Percentiles rank a stretch among this genome's conserved stretches.
Conservation (phyloP, 2,329 filamentous ascomycete genomes). For the Clarireedia paspali region DNA sequence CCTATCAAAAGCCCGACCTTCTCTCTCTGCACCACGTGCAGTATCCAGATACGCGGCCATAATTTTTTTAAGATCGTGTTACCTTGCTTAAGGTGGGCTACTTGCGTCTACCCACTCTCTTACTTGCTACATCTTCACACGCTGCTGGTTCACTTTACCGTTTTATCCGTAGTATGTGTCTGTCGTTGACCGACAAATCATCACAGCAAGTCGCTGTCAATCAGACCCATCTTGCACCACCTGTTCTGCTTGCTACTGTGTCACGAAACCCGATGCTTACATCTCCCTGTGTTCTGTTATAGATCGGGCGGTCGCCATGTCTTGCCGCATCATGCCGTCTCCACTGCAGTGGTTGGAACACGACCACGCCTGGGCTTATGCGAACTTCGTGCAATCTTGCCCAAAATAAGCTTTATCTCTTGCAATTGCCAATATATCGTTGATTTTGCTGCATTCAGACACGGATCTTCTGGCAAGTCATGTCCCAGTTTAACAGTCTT, state of each 20-base stretch:
- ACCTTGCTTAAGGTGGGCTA: background rate
- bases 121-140: background rate
- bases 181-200: conserved; percentile 1
- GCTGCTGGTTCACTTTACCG: background rate
- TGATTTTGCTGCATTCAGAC: background rate
- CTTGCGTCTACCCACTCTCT: background rate
- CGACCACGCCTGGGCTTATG: conserved; percentile 1
- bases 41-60: conserved; percentile 11
- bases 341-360: background rate
- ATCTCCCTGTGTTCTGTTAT: background rate
- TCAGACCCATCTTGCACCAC: background rate
- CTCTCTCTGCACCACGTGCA: conserved; percentile 4
- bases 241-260: conserved; percentile 1
- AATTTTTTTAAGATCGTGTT: conserved; percentile 4
- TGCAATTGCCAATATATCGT: background rate
- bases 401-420: background rate
- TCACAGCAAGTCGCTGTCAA: background rate
- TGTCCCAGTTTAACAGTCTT: background rate
- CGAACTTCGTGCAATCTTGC: background rate
- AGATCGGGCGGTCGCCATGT: conserved; percentile 6
- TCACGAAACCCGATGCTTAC: background rate
- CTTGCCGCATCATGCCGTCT: conserved; percentile 5
- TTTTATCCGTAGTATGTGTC: background rate
- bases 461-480: background rate
- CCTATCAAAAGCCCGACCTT: background rate